Evolutionary conservation across 768 basidiomycete genomes (phyloP).

Genomic region (Agrocybe pediades): DNA sequence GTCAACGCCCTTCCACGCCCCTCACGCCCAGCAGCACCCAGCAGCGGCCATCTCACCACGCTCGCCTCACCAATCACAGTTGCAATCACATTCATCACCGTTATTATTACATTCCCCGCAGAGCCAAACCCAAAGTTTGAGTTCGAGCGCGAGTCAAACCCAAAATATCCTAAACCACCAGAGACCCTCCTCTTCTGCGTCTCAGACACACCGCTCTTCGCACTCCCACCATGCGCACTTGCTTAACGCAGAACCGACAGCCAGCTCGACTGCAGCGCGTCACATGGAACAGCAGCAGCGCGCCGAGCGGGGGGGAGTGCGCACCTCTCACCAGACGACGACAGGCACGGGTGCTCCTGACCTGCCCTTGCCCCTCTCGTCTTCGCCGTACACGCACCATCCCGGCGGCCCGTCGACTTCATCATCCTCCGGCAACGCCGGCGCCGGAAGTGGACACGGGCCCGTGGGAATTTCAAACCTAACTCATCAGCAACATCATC

Average conservation of each 20-base stretch:
- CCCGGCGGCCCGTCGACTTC: neutral
- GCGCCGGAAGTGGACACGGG: no score
- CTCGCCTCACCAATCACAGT: neutral
- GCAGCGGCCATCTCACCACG: neutral
- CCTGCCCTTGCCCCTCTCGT: conserved; percentile 1
- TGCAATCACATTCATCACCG: conserved; percentile 7
- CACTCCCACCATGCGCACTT: conserved; percentile 1
- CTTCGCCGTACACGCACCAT: conserved; percentile 4
- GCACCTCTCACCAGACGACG: no score
- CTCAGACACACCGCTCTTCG: conserved; percentile 11
- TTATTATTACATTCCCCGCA: neutral
- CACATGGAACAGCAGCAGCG: no score
- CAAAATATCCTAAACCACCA: neutral
- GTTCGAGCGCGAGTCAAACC: no score
- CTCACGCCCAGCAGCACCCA: conserved; percentile 22
- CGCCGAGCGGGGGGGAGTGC: no score
- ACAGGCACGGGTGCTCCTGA: neutral
- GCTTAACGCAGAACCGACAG: no score
- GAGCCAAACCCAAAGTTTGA: no score
- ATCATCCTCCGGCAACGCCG: neutral
- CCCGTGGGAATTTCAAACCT: no score
- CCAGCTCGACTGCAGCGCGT: no score
- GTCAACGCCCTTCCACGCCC: conserved; percentile 22
- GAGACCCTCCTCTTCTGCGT: conserved; percentile 1
- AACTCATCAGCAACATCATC: no score